Percentiles rank a stretch among this genome's conserved stretches.
phyloP scores from a whole-genome alignment of 1,139 yeast species.

The Ogataea hybrid region DNA sequence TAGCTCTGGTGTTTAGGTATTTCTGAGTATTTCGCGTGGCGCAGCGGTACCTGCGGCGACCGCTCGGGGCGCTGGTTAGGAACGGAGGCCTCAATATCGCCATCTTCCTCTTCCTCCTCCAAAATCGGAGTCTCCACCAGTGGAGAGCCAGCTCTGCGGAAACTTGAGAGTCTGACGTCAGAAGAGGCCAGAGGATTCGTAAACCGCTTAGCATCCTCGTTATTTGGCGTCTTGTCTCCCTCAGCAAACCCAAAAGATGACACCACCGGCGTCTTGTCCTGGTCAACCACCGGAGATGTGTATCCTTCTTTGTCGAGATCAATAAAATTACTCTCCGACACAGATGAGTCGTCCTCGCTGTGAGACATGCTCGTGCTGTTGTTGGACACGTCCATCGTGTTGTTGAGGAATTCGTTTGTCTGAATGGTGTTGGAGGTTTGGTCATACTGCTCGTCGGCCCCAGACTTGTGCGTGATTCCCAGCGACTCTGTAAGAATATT shows the following conservation, averaged over 20 bases:
- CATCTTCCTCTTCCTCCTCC: constrained; percentile 18
- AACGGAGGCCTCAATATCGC: not conserved
- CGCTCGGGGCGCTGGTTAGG: not conserved
- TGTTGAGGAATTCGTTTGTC: constrained; percentile 12
- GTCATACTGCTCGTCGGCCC: constrained; percentile 6
- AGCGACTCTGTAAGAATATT: constrained; percentile 12
- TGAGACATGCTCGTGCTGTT: constrained; percentile 4
- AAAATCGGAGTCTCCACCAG: constrained; percentile 16
- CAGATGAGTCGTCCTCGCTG: constrained; percentile 19
- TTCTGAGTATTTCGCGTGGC: constrained; percentile 4
- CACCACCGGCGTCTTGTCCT: constrained; percentile 21
- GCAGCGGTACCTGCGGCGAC: not conserved
- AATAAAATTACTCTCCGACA: constrained; percentile 24
- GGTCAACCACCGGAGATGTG: constrained; percentile 9
- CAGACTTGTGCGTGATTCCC: constrained; percentile 8
- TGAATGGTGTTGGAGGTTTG: constrained; percentile 14
- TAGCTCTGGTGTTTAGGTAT: constrained; percentile 13
- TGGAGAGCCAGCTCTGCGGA: constrained; percentile 17
- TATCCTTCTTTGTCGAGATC: constrained; percentile 17
- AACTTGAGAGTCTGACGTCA: constrained; percentile 16
- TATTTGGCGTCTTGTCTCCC: constrained; percentile 14
- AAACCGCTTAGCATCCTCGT: constrained; percentile 17
- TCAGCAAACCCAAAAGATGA: constrained; percentile 14
- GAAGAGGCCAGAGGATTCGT: constrained; percentile 21
- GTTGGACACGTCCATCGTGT: constrained; percentile 4